Percentiles rank a stretch among this genome's conserved stretches.
phyloP scores from a whole-genome alignment of 352 stramenopile genomes.

The Phytopythium ostracodes region DNA sequence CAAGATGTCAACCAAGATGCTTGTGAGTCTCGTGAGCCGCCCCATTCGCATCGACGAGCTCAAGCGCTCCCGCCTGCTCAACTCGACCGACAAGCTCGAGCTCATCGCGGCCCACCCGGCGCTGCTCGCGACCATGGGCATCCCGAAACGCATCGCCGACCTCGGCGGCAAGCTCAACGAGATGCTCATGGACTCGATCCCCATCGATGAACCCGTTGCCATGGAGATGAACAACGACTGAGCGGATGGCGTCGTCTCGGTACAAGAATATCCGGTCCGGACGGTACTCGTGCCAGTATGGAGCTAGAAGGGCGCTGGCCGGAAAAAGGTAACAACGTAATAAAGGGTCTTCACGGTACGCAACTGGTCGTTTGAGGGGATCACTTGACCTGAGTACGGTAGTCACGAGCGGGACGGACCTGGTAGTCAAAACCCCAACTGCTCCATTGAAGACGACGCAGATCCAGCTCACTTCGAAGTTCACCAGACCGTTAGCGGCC shows the following conservation, averaged over 20 bases:
- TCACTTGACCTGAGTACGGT: not conserved
- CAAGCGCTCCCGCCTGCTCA: constrained; percentile 25
- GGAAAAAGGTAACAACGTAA: not conserved
- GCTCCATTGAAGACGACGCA: no score
- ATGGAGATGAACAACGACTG: constrained; percentile 31
- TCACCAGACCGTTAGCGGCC: no score
- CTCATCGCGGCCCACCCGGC: constrained; percentile 68
- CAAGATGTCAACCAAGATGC: constrained; percentile 71
- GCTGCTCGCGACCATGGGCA: constrained; percentile 49
- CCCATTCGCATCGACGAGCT: constrained; percentile 68
- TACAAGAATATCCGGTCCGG: constrained; percentile 1
- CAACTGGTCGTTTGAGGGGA: no score
- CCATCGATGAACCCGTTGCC: constrained; percentile 22
- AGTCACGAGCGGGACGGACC: no score
- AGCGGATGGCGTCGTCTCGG: not conserved
- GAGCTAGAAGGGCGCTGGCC: not conserved
- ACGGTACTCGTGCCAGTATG: not conserved
- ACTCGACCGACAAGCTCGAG: constrained; percentile 63
- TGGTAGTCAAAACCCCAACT: no score
- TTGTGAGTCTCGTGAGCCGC: constrained; percentile 70
- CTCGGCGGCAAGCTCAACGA: constrained; percentile 67
- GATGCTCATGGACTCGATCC: constrained; percentile 63
- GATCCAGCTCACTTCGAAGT: no score
- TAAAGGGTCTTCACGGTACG: not conserved
- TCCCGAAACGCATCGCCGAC: constrained; percentile 67